phyloP scores from a whole-genome alignment of 441 rosid genomes.

The Adansonia grandidieri region DNA sequence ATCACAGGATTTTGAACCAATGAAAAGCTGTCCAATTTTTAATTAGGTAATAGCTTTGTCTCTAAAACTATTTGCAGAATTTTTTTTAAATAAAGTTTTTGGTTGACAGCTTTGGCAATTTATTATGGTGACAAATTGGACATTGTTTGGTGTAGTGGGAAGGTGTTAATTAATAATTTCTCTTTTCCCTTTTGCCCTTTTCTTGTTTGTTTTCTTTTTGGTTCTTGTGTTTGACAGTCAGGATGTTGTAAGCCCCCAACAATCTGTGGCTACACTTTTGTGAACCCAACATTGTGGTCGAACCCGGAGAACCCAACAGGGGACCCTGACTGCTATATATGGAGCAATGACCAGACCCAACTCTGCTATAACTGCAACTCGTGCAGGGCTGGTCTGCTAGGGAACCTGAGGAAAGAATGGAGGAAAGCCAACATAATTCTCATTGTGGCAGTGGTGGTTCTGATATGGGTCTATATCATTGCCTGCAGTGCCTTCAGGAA shows the following conservation, averaged over 20 bases:
- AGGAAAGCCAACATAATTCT: constrained; percentile 76
- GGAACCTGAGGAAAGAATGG: constrained; percentile 64
- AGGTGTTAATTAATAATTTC: neutral
- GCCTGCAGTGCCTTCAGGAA: constrained; percentile 89
- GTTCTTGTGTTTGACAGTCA: constrained; percentile 44
- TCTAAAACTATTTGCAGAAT: neutral
- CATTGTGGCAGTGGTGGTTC: constrained; percentile 68
- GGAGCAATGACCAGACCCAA: constrained; percentile 69
- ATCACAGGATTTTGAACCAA: constrained; percentile 19
- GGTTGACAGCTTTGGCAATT: constrained; percentile 1
- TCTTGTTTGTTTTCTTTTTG: neutral
- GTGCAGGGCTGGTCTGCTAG: constrained; percentile 65
- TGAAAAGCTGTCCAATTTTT: neutral
- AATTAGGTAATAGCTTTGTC: neutral
- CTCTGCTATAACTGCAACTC: constrained; percentile 68
- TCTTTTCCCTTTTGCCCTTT: neutral
- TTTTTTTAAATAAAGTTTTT: neutral
- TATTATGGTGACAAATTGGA: neutral
- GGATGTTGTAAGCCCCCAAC: constrained; percentile 79
- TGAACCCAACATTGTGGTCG: constrained; percentile 62
- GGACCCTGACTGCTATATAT: constrained; percentile 62
- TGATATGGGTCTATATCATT: constrained; percentile 79
- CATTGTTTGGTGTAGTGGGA: constrained; percentile 15
- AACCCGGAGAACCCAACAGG: constrained; percentile 56
- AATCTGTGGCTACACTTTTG: constrained; percentile 57